Conservation (phyloP, 805 yeast genomes). For the Metschnikowia similis region DNA sequence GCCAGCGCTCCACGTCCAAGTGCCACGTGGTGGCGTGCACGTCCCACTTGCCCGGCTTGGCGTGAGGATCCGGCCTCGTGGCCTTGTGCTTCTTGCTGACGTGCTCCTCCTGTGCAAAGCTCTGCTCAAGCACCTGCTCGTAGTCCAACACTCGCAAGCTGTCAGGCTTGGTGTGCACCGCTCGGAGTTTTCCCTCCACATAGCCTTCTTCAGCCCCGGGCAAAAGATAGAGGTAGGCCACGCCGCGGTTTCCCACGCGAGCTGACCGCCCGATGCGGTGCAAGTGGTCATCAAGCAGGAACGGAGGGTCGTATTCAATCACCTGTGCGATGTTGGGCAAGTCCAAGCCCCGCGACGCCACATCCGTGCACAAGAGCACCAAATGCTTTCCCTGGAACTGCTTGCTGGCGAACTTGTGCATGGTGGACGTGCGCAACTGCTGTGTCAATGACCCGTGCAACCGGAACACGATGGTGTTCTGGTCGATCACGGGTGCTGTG, state of each 20-base stretch:
- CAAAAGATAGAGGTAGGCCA: constrained; percentile 68
- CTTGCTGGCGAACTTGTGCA: constrained; percentile 53
- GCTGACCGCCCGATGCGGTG: constrained; percentile 98
- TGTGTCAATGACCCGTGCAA: constrained; percentile 92
- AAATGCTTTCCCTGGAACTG: constrained; percentile 42
- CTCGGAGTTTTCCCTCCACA: constrained; percentile 46
- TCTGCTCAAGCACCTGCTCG: constrained; percentile 29
- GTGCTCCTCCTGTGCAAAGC: constrained; percentile 39
- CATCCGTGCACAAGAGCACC: constrained; percentile 91
- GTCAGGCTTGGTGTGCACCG: constrained; percentile 37
- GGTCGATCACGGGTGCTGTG: constrained; percentile 51
- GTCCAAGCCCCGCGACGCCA: constrained; percentile 95
- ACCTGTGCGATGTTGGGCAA: constrained; percentile 81
- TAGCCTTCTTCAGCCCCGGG: constrained; percentile 92
- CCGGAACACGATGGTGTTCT: constrained; percentile 48
- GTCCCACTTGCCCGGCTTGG: constrained; percentile 67
- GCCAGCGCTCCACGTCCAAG: constrained; percentile 81
- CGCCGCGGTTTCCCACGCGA: constrained; percentile 88
- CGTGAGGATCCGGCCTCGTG: constrained; percentile 20
- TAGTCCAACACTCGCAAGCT: constrained; percentile 31
- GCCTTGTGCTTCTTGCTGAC: constrained; percentile 16
- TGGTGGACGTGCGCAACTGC: constrained; percentile 73
- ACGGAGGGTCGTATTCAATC: constrained; percentile 93
- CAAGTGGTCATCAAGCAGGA: constrained; percentile 87
- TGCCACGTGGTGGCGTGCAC: constrained; percentile 96